Base-by-base conservation (phyloP, 2,329 filamentous ascomycete species). In the Fusarium cyanostomum region DNA sequence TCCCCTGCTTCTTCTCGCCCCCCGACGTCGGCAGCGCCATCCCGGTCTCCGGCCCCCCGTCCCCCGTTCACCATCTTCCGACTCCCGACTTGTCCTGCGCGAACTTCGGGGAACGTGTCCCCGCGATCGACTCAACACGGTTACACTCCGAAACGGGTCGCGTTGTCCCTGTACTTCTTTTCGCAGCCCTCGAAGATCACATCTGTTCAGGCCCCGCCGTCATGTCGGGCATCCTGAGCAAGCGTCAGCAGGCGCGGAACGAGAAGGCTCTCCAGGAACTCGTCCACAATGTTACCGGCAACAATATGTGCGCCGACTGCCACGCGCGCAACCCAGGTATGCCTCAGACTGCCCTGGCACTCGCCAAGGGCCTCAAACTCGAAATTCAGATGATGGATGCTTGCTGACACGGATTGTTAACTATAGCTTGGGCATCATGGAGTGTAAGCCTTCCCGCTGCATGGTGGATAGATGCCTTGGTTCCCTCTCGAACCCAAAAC, bases 221-320 rank as follows among this genome's bases (percentile, higher is more conserved):
- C 67, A 95, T 94, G 91, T 85, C 91, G 54, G 84, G 86, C 52
- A 83, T 87, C 39, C 83, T 96, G 76, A 97, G 89, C 83, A 99
- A 98, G 85, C 92, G 95, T 79, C 92, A 97, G 81, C 94, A 97
- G 84, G 92, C 91, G 83, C 94, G 95, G 79, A 97, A 99, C 78
- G 95, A 99, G 82, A 92, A 92, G 75, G 83, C 87, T 53, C 84
- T 99, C 67, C 92, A 97, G 74, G 94, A 98, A 43, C 86, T 99
- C 64, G 89, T 98, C 68, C 91, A 91, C 68, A 87, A 82, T 33
- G 71, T 96, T 9, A 86, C 93, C 8, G 95, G 95, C 57, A 99
- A 99, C 81, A 93, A 95, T 75, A 82, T 88, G 72, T 99, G 95
- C 81, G 95, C 95, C 64, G 95, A 99, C 79, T 99, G 95, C 80